These are phyloP conservation scores for Leptographium wingfieldii DNA, from an alignment of 2,329 filamentous ascomycete genomes.

Conservation along the genomic window DNA sequence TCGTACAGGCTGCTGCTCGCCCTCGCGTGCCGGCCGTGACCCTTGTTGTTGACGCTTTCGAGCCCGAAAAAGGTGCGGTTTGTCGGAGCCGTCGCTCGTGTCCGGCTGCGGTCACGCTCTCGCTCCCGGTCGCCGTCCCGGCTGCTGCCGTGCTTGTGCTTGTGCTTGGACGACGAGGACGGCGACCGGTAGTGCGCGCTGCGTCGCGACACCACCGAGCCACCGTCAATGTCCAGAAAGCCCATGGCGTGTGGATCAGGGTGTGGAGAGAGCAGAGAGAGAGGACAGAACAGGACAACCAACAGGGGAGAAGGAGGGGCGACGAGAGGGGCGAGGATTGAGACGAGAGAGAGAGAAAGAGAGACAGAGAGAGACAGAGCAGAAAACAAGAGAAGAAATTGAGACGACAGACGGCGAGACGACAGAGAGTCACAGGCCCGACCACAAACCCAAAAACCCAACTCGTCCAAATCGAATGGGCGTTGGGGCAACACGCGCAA, in stretches of 20 bases:
- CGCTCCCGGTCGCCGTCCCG: not conserved
- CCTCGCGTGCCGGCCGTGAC: not conserved
- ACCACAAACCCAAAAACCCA: too few relatives aligned
- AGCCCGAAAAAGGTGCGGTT: slow-evolving; percentile 8
- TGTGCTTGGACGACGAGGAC: not conserved
- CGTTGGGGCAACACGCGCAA: not conserved
- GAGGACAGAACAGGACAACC: not conserved
- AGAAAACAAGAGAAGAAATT: not conserved
- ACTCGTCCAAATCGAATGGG: not conserved
- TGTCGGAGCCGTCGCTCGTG: slow-evolving; percentile 7
- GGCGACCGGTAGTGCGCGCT: slow-evolving; percentile 13
- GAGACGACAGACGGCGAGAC: too few relatives aligned
- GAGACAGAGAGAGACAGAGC: not conserved
- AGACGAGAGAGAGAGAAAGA: not conserved
- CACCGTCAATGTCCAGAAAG: slow-evolving; percentile 21
- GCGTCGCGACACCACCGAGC: slow-evolving; percentile 18
- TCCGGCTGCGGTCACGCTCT: slow-evolving; percentile 1
- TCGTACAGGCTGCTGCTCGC: not conserved
- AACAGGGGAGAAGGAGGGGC: not conserved
- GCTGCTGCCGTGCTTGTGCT: not conserved
- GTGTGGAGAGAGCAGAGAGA: not conserved
- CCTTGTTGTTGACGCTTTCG: slow-evolving; percentile 1
- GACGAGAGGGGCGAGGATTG: not conserved
- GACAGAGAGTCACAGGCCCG: not conserved
- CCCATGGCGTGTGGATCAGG: slow-evolving; percentile 16